These are phyloP conservation scores for Asterophora parasitica DNA, from an alignment of 768 basidiomycete species.

Conservation along the genomic window DNA sequence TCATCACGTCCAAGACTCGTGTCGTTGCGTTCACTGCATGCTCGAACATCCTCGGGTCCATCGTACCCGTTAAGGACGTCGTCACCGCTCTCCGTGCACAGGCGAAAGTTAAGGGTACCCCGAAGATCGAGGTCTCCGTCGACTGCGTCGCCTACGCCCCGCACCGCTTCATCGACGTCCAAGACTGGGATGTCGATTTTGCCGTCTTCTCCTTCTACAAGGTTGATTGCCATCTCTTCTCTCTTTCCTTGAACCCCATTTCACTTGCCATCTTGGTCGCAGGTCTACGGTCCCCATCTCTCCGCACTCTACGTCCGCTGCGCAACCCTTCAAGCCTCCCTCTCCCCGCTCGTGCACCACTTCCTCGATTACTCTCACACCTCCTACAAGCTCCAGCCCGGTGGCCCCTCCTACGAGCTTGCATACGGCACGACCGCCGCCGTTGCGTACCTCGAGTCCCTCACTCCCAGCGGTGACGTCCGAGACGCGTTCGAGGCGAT, in stretches of 20 bases:
- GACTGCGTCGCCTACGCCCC: conserved; percentile 82
- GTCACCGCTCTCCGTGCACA: conserved; percentile 45
- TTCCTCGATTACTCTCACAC: conserved; percentile 48
- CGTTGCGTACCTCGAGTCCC: conserved; percentile 56
- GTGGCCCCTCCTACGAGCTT: conserved; percentile 72
- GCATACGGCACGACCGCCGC: conserved; percentile 58
- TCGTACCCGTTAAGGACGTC: conserved; percentile 56
- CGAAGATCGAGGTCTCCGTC: conserved; percentile 61
- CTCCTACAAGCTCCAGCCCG: conserved; percentile 64
- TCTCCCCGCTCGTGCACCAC: conserved; percentile 63
- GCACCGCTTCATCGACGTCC: conserved; percentile 66
- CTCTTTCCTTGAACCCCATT: too few species aligned
- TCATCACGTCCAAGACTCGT: conserved; percentile 62
- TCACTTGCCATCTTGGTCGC: neutral
- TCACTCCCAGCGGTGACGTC: conserved; percentile 46
- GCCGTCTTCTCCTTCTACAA: conserved; percentile 73
- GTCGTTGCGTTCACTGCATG: conserved; percentile 71
- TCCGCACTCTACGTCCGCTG: conserved; percentile 60
- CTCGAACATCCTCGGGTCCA: conserved; percentile 70
- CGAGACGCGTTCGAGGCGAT: conserved; percentile 52
- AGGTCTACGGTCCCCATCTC: conserved; percentile 76
- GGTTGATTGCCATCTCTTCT: conserved; percentile 30
- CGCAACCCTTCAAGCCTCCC: conserved; percentile 41
- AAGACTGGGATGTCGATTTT: conserved; percentile 75
- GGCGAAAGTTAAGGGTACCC: conserved; percentile 47